Evolutionary conservation across 2,329 filamentous ascomycete species (phyloP).

Genomic region (Herpotrichia juniperi): DNA sequence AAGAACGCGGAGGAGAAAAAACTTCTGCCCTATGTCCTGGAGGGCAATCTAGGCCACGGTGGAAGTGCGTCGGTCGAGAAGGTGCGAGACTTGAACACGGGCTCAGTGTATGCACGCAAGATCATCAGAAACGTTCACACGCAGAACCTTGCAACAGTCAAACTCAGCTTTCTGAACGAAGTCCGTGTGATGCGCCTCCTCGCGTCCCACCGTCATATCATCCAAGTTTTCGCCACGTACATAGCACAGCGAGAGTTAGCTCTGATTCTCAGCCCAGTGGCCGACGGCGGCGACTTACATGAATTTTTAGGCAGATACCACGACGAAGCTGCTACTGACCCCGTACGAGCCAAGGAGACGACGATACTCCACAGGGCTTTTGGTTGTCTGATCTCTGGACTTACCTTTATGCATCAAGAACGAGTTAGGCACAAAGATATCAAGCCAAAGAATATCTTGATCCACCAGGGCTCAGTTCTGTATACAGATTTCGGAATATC

Average conservation of each 20-base stretch:
- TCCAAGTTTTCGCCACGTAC: slow-evolving; percentile 10
- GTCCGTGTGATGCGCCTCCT: slow-evolving; percentile 9
- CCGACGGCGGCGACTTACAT: slow-evolving; percentile 5
- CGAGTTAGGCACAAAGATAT: slow-evolving; percentile 18
- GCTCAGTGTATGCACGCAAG: slow-evolving; percentile 13
- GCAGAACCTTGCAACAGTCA: slow-evolving; percentile 4
- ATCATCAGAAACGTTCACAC: slow-evolving; percentile 8
- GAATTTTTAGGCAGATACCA: slow-evolving; percentile 4
- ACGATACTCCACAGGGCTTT: slow-evolving; percentile 8
- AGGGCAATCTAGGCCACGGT: slow-evolving; percentile 10
- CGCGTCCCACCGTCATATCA: slow-evolving; percentile 9
- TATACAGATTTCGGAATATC: slow-evolving; percentile 23
- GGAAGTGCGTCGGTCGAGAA: slow-evolving; percentile 12
- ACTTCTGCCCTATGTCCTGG: slow-evolving; percentile 9
- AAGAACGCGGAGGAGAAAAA: slow-evolving; percentile 1
- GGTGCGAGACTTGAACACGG: slow-evolving; percentile 9
- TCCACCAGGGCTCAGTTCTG: slow-evolving; percentile 11
- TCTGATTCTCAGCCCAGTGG: slow-evolving; percentile 10
- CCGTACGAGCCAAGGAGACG: neutral
- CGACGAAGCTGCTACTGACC: neutral
- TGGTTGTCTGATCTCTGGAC: slow-evolving; percentile 13
- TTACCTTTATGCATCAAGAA: slow-evolving; percentile 14
- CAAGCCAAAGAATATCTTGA: slow-evolving; percentile 21
- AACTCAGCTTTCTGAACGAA: slow-evolving; percentile 14
- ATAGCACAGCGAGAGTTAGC: slow-evolving; percentile 3